A percentile compares a stretch with the other conserved stretches of the same genome.
Conservation (phyloP, 805 yeast species). For the Metschnikowia proteae region DNA sequence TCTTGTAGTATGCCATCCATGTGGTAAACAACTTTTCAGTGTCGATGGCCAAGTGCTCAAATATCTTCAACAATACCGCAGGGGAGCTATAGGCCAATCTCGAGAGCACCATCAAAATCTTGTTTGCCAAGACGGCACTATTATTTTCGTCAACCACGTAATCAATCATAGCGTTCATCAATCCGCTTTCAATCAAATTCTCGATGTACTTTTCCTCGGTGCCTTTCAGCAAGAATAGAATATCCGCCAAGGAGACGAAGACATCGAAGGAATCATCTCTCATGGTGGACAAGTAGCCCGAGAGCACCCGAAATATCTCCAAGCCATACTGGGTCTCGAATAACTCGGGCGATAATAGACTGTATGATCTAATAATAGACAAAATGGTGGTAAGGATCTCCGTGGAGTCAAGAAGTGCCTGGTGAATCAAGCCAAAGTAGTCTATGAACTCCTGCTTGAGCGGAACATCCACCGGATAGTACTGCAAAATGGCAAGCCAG, state of each 20-base stretch:
- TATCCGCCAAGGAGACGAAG: slow-evolving; percentile 52
- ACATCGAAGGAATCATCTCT: slow-evolving; percentile 67
- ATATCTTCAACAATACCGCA: slow-evolving; percentile 30
- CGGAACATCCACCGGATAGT: slow-evolving; percentile 42
- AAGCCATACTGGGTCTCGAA: slow-evolving; percentile 35
- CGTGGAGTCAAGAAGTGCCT: slow-evolving; percentile 65
- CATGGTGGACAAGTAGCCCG: slow-evolving; percentile 54
- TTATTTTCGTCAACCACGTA: slow-evolving; percentile 43
- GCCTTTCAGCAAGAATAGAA: slow-evolving; percentile 36
- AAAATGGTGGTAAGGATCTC: slow-evolving; percentile 66
- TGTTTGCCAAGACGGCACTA: slow-evolving; percentile 38
- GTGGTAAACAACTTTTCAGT: slow-evolving; percentile 21
- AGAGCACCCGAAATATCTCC: slow-evolving; percentile 46
- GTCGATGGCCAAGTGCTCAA: slow-evolving; percentile 29
- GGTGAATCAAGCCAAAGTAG: slow-evolving; percentile 49
- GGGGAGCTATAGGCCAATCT: slow-evolving; percentile 35
- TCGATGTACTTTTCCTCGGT: slow-evolving; percentile 25
- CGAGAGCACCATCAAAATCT: slow-evolving; percentile 34
- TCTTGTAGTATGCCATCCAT: slow-evolving; percentile 42
- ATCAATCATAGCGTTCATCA: slow-evolving; percentile 40
- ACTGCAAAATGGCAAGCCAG: slow-evolving; percentile 69
- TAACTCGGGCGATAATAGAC: slow-evolving; percentile 44
- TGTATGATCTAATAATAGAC: slow-evolving; percentile 60
- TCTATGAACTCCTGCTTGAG: slow-evolving; percentile 40
- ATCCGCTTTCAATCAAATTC: slow-evolving; percentile 40